A percentile compares a stretch with the other conserved stretches of the same genome.
Evolutionary conservation across 2,329 filamentous ascomycete species (phyloP).

Genomic region (Fusarium papillatum): DNA sequence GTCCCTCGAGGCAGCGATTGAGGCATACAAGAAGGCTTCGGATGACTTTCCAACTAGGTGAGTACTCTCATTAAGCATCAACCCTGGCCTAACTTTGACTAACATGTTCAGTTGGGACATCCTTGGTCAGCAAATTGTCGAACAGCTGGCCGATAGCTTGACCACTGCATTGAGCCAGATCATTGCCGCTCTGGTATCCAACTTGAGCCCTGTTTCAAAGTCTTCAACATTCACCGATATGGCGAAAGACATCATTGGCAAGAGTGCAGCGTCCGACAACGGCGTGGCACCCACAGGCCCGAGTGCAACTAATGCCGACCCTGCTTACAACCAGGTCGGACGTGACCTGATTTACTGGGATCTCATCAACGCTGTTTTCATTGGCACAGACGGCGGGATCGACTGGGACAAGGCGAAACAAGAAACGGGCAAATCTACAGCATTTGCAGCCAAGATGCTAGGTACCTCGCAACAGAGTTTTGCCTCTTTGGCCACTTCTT

Average conservation of each 20-base stretch:
- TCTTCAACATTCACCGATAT: not conserved
- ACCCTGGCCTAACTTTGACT: accelerated
- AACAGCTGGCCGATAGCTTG: not conserved
- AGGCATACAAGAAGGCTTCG: not conserved
- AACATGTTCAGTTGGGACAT: not conserved
- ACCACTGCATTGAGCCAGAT: not conserved
- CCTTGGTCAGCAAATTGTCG: not conserved
- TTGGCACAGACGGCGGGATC: not conserved
- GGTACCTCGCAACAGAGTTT: not conserved
- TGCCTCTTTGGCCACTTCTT: not conserved
- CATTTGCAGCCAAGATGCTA: not conserved
- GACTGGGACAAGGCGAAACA: not conserved
- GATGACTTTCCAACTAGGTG: not conserved
- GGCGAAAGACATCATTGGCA: not conserved
- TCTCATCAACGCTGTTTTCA: not conserved
- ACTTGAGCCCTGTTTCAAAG: not conserved
- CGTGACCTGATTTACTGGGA: not conserved
- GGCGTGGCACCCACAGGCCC: not conserved
- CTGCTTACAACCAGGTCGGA: not conserved
- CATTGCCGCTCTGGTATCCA: not conserved
- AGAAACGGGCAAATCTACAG: too few species aligned
- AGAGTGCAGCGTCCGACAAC: not conserved
- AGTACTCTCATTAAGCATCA: not conserved
- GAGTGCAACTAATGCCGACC: not conserved
- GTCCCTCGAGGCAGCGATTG: not conserved